These are phyloP conservation scores for Microcyclospora pomicola DNA, from an alignment of 2,329 filamentous ascomycete species.

Conservation along the genomic window DNA sequence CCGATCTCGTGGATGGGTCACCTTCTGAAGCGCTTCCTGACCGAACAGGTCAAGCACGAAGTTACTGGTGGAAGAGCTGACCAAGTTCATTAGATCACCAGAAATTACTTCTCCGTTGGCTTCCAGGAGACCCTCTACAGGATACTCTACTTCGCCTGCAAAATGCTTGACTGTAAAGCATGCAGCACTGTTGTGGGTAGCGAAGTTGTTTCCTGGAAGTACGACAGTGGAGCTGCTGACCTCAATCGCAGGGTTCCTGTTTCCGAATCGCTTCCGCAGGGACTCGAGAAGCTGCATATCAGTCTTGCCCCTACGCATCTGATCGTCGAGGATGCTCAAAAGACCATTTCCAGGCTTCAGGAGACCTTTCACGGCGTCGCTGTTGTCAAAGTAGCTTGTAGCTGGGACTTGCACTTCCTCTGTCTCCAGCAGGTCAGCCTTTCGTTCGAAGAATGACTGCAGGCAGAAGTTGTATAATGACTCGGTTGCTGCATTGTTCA, in stretches of 20 bases:
- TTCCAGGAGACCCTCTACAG: conserved; percentile 72
- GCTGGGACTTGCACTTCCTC: conserved; percentile 84
- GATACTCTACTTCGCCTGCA: conserved; percentile 91
- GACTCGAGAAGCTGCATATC: conserved; percentile 86
- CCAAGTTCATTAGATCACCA: conserved; percentile 86
- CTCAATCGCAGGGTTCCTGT: conserved; percentile 81
- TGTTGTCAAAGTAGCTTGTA: conserved; percentile 96
- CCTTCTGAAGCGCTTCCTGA: conserved; percentile 85
- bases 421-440: conserved; percentile 82
- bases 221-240: conserved; percentile 62
- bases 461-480: conserved; percentile 84
- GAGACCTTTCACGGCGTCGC: conserved; percentile 80
- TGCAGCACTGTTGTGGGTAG: conserved; percentile 65
- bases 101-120: conserved; percentile 95
- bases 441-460: conserved; percentile 90
- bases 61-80: conserved; percentile 73
- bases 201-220: conserved; percentile 78
- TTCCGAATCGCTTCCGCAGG: conserved; percentile 80
- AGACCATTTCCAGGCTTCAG: conserved; percentile 87
- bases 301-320: conserved; percentile 75
- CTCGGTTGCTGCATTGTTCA: conserved; percentile 89
- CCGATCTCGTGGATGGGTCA: conserved; percentile 84
- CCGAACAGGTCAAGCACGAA: conserved; percentile 87
- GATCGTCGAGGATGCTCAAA: conserved; percentile 87
- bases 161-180: conserved; percentile 89